Evolutionary conservation across 163 green algal species (phyloP).

Genomic region (Chlorella variabilis): DNA sequence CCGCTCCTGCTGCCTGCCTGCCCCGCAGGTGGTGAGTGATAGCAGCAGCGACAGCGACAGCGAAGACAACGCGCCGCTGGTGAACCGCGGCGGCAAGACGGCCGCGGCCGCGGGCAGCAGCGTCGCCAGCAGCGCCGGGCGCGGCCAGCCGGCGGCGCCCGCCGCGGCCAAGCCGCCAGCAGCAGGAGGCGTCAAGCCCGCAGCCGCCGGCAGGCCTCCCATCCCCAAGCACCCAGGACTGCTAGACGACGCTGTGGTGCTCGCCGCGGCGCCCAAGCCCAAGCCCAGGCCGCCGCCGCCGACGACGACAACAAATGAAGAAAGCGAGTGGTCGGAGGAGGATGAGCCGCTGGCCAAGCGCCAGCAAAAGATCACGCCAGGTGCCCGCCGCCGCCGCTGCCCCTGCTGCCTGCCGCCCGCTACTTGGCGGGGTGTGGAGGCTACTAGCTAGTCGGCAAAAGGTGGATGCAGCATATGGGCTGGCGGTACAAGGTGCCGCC

Average conservation of each 20-base stretch:
- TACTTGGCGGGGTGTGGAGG: too few species aligned
- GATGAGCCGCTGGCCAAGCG: conserved; percentile 26
- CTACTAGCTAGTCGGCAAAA: too few species aligned
- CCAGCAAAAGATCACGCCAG: neutral
- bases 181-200: too few species aligned
- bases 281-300: conserved; percentile 21
- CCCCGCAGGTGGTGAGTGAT: conserved; percentile 22
- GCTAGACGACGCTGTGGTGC: conserved; percentile 35
- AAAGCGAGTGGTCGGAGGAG: neutral
- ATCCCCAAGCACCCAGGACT: conserved; percentile 11
- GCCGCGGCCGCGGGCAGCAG: neutral
- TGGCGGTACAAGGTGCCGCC: too few species aligned
- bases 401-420: too few species aligned
- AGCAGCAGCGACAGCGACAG: conserved; percentile 38
- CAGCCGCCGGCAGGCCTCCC: neutral
- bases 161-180: neutral
- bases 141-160: neutral
- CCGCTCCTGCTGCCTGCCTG: too few species aligned
- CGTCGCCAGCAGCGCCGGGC: neutral
- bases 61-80: conserved; percentile 26
- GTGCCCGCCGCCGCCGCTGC: too few species aligned
- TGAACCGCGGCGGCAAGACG: neutral
- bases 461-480: too few species aligned
- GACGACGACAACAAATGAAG: neutral
- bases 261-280: conserved; percentile 15